Base-by-base conservation (phyloP, 495 filamentous ascomycete genomes). In the Jackrogersella multiformis region DNA sequence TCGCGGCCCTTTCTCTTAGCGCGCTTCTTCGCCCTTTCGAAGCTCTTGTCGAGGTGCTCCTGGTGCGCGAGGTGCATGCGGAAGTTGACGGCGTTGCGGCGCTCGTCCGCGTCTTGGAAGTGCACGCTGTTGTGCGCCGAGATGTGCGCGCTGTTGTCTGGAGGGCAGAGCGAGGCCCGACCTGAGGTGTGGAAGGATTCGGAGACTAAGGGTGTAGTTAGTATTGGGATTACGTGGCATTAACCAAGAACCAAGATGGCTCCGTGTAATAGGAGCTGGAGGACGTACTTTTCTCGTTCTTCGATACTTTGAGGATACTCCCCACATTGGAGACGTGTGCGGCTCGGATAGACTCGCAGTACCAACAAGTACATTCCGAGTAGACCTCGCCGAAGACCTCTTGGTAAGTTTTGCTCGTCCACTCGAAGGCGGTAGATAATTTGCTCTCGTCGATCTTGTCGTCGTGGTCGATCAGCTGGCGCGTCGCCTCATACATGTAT, bases 361-460 rank as follows among this genome's bases (percentile, higher is more conserved):
- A 94, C 92, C 93, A 96, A 77, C 93, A 97, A 3, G 88, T 92
- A 72, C 93, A 96, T 75, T 92, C 89, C 26, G 85, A 89, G 75
- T 95, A 96, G 23, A 90, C 83, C 60, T 89, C 84, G 6, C 80
- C 78, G 68, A 81, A 88, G 15, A 76, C 79, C 32, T 88, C 85
- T 66, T 89, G 82, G 74, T 93, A 96, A 9, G 71, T 76, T 68
- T 87, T 88, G 73, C 80, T 85, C 0, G 93, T 97, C 88, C 89
- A 92, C 71, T 87, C 86, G 66, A 96, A 94, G 39, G 82, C 81
- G 12, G 77, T 77, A 46, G 83, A 86, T 24, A 96, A 81, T 18
- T 78, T 78, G 38, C 71, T 78, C 56, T 91, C 89, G 15, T 85
- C 85, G 30, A 96, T 88, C 73, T 93, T 92, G 82, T 96, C 93